Conservation (phyloP, 805 yeast genomes). For the Candida rishiriensis region DNA sequence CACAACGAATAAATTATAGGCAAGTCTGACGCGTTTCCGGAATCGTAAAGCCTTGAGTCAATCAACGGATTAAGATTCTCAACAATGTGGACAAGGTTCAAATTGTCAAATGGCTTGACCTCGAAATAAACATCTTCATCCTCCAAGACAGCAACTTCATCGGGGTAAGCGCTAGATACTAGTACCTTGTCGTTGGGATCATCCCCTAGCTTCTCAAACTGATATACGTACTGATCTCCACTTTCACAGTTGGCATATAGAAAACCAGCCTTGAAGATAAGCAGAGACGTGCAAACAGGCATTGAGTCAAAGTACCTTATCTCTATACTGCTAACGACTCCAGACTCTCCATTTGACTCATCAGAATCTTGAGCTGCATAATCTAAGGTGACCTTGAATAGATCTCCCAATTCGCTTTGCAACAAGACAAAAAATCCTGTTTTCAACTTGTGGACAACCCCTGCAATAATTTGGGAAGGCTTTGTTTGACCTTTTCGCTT, state of each 20-base stretch:
- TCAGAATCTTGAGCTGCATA: slow-evolving; percentile 39
- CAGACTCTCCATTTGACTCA: slow-evolving; percentile 28
- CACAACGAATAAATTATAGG: slow-evolving; percentile 39
- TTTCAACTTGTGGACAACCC: slow-evolving; percentile 64
- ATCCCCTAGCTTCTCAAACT: slow-evolving; percentile 72
- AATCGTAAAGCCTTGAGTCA: slow-evolving; percentile 33
- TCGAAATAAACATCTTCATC: slow-evolving; percentile 23
- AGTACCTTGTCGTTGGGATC: slow-evolving; percentile 34
- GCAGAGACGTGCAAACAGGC: slow-evolving; percentile 50
- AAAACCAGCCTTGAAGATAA: slow-evolving; percentile 71
- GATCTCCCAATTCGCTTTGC: slow-evolving; percentile 70
- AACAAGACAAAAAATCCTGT: slow-evolving; percentile 59
- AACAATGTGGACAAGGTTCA: slow-evolving; percentile 51
- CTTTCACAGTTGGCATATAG: slow-evolving; percentile 61
- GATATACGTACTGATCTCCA: slow-evolving; percentile 67
- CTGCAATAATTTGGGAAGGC: slow-evolving; percentile 41
- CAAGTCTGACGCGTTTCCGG: slow-evolving; percentile 30
- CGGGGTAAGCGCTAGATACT: slow-evolving; percentile 32
- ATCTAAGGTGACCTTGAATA: slow-evolving; percentile 61
- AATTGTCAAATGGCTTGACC: slow-evolving; percentile 44
- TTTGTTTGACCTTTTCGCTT: slow-evolving; percentile 29
- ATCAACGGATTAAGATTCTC: slow-evolving; percentile 52
- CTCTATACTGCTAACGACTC: slow-evolving; percentile 36
- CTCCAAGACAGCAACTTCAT: slow-evolving; percentile 26
- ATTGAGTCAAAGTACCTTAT: slow-evolving; percentile 75